phyloP scores from a whole-genome alignment of 345 rosid genomes.

The Syzygium aqueum region DNA sequence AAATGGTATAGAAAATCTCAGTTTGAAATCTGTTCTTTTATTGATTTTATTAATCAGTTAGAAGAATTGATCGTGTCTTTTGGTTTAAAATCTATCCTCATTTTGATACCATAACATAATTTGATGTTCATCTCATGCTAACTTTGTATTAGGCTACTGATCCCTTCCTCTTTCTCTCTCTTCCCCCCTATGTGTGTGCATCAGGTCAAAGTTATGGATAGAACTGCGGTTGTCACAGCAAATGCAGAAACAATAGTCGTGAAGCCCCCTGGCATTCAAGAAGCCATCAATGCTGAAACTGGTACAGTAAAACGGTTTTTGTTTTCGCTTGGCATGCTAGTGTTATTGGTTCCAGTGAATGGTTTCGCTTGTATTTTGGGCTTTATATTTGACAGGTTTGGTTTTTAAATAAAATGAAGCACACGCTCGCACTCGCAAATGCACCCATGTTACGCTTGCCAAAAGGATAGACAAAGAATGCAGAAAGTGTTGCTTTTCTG shows the following conservation, averaged over 20 bases:
- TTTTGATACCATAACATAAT: neutral
- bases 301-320: conserved; percentile 17
- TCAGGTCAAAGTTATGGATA: conserved; percentile 81
- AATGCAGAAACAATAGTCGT: conserved; percentile 74
- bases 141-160: neutral
- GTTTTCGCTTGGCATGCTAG: neutral
- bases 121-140: neutral
- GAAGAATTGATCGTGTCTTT: neutral
- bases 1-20: neutral
- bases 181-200: neutral
- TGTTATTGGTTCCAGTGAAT: neutral
- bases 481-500: neutral
- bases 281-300: conserved; percentile 65
- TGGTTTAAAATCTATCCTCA: neutral
- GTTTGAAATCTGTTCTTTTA: neutral
- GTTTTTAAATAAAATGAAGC: neutral
- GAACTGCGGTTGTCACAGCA: conserved; percentile 67
- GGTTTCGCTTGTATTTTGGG: neutral
- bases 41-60: neutral
- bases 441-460: neutral
- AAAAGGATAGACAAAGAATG: neutral
- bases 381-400: neutral
- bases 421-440: neutral
- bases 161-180: neutral
- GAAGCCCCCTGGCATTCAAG: conserved; percentile 78